A percentile compares a stretch with the other conserved stretches of the same genome.
phyloP scores from a whole-genome alignment of 1,284 basidiomycete genomes.

The Ustilago crameri region DNA sequence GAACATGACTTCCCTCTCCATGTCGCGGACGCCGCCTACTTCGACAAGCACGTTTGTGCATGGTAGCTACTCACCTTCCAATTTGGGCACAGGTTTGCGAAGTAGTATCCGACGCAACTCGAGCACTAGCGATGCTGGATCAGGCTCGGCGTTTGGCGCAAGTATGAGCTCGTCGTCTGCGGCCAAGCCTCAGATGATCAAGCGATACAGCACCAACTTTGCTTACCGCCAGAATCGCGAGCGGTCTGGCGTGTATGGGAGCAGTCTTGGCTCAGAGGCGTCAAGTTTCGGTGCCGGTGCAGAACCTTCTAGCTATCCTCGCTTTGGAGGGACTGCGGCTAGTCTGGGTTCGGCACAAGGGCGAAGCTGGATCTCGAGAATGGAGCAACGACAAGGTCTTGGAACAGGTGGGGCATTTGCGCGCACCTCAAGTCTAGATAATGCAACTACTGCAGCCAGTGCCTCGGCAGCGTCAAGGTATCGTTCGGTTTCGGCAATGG shows the following conservation, averaged over 20 bases:
- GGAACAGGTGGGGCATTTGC: conserved; percentile 38
- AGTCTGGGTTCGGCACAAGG: conserved; percentile 41
- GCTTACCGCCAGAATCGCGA: conserved; percentile 49
- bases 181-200: conserved; percentile 59
- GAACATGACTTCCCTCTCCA: conserved; percentile 19
- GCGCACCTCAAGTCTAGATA: conserved; percentile 34
- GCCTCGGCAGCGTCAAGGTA: conserved; percentile 28
- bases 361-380: conserved; percentile 53
- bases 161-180: conserved; percentile 17
- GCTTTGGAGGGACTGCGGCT: conserved; percentile 30
- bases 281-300: conserved; percentile 27
- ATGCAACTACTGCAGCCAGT: conserved; percentile 35
- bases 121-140: conserved; percentile 39
- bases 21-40: conserved; percentile 40
- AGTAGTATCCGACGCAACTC: conserved; percentile 44
- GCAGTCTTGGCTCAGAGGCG: conserved; percentile 37
- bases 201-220: conserved; percentile 57
- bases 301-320: conserved; percentile 44
- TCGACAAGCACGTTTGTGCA: conserved; percentile 24
- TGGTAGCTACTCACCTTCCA: conserved; percentile 39
- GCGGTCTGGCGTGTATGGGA: conserved; percentile 26
- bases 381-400: conserved; percentile 55
- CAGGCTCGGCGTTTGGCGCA: conserved; percentile 34
- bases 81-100: conserved; percentile 25
- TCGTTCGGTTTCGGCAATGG: conserved; percentile 12